A percentile compares a stretch with the other conserved stretches of the same genome.
Evolutionary conservation across 371 early-diverging fungal species (phyloP).

Genomic region (Entomophthora muscae): DNA sequence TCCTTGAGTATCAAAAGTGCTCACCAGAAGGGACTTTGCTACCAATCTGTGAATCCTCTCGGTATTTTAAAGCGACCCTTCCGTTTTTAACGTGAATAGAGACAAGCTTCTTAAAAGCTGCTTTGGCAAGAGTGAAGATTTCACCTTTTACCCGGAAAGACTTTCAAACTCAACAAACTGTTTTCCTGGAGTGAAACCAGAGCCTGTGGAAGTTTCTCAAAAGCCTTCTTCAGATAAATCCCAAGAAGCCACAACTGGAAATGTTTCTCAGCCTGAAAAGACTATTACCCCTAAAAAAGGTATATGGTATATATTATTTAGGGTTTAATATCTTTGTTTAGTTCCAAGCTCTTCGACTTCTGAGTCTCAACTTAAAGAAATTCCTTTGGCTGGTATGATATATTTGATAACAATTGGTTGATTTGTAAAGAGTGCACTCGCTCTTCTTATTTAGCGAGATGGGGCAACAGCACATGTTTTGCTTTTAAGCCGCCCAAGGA

Average conservation of each 20-base stretch:
- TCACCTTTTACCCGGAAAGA: neutral
- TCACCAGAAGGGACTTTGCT: neutral
- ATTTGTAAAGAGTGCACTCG: constrained; percentile 1
- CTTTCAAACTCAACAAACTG: neutral
- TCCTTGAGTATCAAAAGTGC: neutral
- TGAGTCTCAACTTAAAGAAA: neutral
- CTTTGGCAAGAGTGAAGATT: no score
- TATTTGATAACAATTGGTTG: neutral
- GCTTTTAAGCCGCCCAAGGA: neutral
- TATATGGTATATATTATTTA: neutral
- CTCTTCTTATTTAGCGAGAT: neutral
- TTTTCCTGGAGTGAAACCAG: neutral
- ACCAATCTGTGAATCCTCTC: neutral
- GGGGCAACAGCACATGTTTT: neutral
- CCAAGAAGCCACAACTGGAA: neutral
- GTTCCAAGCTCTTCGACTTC: neutral
- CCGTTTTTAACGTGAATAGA: neutral
- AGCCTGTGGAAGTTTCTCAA: neutral
- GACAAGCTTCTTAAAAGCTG: neutral
- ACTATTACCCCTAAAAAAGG: neutral
- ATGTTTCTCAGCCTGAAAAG: neutral
- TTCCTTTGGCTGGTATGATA: neutral
- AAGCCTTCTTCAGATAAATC: neutral
- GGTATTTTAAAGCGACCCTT: neutral
- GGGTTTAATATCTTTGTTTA: neutral